Evolutionary conservation across 768 basidiomycete genomes (phyloP).

Genomic region (Psilocybe sp.): DNA sequence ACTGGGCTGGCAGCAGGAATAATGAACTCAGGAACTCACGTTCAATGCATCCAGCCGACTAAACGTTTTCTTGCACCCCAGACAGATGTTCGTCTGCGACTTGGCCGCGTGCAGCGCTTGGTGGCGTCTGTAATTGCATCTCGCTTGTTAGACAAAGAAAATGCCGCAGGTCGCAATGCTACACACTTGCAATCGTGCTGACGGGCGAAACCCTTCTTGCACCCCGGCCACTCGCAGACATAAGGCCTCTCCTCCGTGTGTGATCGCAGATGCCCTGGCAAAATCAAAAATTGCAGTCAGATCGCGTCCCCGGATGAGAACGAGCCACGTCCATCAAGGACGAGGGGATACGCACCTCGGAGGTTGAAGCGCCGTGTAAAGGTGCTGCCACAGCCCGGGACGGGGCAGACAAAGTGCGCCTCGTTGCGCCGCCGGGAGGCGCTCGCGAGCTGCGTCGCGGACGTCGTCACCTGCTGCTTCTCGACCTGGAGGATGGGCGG

Average conservation of each 20-base stretch:
- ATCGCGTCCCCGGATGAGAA: slow-evolving; percentile 8
- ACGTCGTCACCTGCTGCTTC: slow-evolving; percentile 93
- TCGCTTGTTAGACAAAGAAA: slow-evolving; percentile 3
- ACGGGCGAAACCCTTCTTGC: slow-evolving; percentile 91
- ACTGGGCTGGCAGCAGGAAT: slow-evolving; percentile 2
- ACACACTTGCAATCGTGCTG: slow-evolving; percentile 97
- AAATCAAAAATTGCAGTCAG: neutral
- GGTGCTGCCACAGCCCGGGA: slow-evolving; percentile 95
- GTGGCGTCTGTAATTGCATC: slow-evolving; percentile 72
- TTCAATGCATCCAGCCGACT: slow-evolving; percentile 92
- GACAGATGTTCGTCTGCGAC: slow-evolving; percentile 81
- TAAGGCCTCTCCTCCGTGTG: slow-evolving; percentile 96
- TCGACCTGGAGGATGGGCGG: slow-evolving; percentile 89
- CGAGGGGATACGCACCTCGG: slow-evolving; percentile 48
- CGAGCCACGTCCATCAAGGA: too few relatives aligned
- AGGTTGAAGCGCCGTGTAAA: slow-evolving; percentile 92
- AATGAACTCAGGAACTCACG: slow-evolving; percentile 60
- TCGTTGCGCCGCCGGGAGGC: slow-evolving; percentile 87
- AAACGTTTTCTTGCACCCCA: slow-evolving; percentile 93
- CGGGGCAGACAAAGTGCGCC: slow-evolving; percentile 90
- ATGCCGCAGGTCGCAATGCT: slow-evolving; percentile 5
- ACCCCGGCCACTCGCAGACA: slow-evolving; percentile 90
- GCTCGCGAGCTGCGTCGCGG: slow-evolving; percentile 89
- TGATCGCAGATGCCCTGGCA: slow-evolving; percentile 83
- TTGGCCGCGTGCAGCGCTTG: slow-evolving; percentile 87